Evolutionary conservation across 495 filamentous ascomycete species (phyloP), one percentile per base, ranked within the genome.

Genomic region (Neurospora discreta): DNA sequence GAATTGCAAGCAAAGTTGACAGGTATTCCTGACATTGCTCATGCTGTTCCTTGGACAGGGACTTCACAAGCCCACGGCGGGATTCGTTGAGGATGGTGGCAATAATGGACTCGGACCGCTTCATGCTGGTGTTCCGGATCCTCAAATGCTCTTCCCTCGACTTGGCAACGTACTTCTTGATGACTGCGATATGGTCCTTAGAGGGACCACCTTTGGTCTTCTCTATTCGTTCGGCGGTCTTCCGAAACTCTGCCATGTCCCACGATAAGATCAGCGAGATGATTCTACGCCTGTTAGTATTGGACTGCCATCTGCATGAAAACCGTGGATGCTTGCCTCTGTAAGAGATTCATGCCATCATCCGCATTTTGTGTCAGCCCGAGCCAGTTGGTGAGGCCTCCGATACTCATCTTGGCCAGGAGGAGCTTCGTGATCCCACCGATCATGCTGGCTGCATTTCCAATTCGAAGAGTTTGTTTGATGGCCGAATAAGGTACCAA

Each of bases 371-470:
- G 81, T 0, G 86, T 90, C 38, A 87, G 68, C 0, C 90, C 89
- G 65, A 91, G 81, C 89, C 89, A 92, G 74, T 90, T 90, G 10
- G 90, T 89, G 18, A 91, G 69, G 1, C 84, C 85, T 4, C 84
- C 85, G 3, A 92, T 78, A 39, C 88, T 88, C 71, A 91, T 79
- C 75, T 92, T 92, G 5, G 89, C 86, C 16, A 92, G 78, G 20
- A 91, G 77, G n/a, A 92, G 75, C 68, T 78, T 83, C 44, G 88
- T 82, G 83, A 92, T 87, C 16, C 82, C 89, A 74, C 84, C 89
- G 65, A 92, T 85, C 90, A 92, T 91, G 41, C 85, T 88, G 8
- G 89, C 90, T 0, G 87, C 90, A 74, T 91, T 92, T 7, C 90
- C 89, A 39, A 91, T 82, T 43, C 86, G 86, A 5, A 92, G 79